Evolutionary conservation across 768 basidiomycete species (phyloP), one percentile per base, ranked within the genome.

Genomic region (Leccinum disarticulatum): DNA sequence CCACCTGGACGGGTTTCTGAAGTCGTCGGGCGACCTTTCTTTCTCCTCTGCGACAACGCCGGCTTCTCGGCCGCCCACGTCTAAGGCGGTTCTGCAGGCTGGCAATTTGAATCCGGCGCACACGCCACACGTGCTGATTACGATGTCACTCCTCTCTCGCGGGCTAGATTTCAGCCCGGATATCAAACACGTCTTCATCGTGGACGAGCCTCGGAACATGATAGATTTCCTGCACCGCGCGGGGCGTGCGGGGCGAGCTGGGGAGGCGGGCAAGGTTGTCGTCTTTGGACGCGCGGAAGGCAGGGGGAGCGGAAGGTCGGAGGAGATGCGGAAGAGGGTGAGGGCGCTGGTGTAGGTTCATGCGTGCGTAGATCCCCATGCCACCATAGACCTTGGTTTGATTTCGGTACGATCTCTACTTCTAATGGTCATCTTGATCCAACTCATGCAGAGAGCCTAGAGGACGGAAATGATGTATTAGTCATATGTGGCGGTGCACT

Each of bases 151-250:
- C 35, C n/a, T n/a, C 86, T 97, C 28, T 93, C 84, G 95, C 19
- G 95, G 95, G 2, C 82, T 96, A 2, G n/a, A n/a, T n/a, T n/a
- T n/a, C n/a, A n/a, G 95, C 14, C 87, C 92, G 0, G 76, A n/a
- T 4, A 84, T 96, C 64, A 81, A 82, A 61, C 86, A 95, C 66
- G 90, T 96, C 3, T 88, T 97, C 71, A 87, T 96, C 63, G 81
- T 91, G 25, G 95, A 96, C 65, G 85, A 90, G 68, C 94, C 95
- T n/a, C 78, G 90, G 64, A 95, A 93, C 70, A 90, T 90, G 80
- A 82, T 95, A 41, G 95, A 97, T 72, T 95, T 96, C 70, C 72
- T 97, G 60, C 95, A 97, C 74, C 87, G 95, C 4, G 95, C 95
- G 0, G 95, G 95, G 15, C 77, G 95, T 51, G 82, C 90, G 0